These are phyloP conservation scores for Tremella yokohamensis DNA, from an alignment of 768 basidiomycete species.

Conservation along the genomic window DNA sequence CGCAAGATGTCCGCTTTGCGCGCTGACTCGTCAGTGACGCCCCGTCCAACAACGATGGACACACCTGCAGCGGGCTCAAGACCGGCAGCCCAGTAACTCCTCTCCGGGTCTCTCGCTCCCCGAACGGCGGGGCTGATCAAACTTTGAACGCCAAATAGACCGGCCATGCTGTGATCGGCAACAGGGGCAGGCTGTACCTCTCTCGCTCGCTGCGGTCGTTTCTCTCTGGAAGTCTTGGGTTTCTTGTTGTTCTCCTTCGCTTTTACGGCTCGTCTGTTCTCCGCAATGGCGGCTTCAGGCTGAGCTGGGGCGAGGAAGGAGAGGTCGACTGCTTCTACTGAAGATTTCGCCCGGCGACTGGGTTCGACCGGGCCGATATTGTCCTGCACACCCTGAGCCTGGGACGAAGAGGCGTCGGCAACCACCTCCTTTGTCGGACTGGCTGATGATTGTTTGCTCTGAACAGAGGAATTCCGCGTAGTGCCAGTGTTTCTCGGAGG, in stretches of 20 bases:
- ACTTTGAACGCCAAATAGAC: constrained; percentile 18
- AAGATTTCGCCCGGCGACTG: constrained; percentile 35
- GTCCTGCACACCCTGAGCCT: too few relatives aligned
- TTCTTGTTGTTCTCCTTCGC: constrained; percentile 66
- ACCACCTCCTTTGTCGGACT: too few relatives aligned
- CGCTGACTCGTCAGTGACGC: constrained; percentile 9
- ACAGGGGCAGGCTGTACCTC: background rate
- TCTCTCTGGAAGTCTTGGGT: constrained; percentile 62
- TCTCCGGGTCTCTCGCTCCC: constrained; percentile 13
- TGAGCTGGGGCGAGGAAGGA: constrained; percentile 73
- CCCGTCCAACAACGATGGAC: background rate
- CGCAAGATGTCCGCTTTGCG: constrained; percentile 19
- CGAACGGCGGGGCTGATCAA: constrained; percentile 11
- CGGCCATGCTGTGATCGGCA: constrained; percentile 8
- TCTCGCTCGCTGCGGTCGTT: background rate
- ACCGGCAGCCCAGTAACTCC: constrained; percentile 16
- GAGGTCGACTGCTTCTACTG: background rate
- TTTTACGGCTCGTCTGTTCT: constrained; percentile 62
- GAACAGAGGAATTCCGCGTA: too few relatives aligned
- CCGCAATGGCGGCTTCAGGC: constrained; percentile 68
- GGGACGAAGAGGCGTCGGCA: too few relatives aligned
- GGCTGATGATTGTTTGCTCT: too few relatives aligned
- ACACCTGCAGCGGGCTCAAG: constrained; percentile 19
- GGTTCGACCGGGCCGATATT: too few relatives aligned
- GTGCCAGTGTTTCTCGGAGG: too few relatives aligned